A percentile compares a stretch with the other conserved stretches of the same genome.
These are phyloP conservation scores for Aspergillus flavus DNA, from an alignment of 2,329 filamentous ascomycete genomes.

Conservation along the genomic window DNA sequence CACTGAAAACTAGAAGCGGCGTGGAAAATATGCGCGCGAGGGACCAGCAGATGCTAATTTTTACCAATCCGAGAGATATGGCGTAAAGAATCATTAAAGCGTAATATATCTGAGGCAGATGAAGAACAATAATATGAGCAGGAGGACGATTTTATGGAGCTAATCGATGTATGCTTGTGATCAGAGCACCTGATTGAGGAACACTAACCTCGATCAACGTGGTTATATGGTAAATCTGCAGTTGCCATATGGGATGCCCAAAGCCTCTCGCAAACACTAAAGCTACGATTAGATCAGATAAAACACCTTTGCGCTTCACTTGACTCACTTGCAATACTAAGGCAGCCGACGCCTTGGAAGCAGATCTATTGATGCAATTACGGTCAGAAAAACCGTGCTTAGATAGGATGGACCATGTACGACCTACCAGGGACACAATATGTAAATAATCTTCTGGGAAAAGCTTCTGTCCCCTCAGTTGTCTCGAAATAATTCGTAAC, in stretches of 20 bases:
- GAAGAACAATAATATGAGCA: neutral
- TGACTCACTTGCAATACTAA: neutral
- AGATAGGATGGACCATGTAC: neutral
- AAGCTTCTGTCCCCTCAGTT: neutral
- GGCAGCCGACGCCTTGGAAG: neutral
- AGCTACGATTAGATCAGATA: neutral
- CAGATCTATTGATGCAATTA: neutral
- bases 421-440: neutral
- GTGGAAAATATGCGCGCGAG: neutral
- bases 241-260: neutral
- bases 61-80: neutral
- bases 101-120: neutral
- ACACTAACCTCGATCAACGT: neutral
- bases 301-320: neutral
- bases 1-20: neutral
- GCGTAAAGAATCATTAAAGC: neutral
- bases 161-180: neutral
- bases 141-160: neutral
- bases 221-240: neutral
- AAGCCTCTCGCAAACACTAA: neutral
- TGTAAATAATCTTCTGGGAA: neutral
- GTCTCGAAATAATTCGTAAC: neutral
- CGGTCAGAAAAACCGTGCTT: neutral
- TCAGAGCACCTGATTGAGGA: neutral
- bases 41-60: slow-evolving; percentile 1